Conservation (phyloP, 1,139 yeast genomes). For the Kurtzmaniella natalensis region DNA sequence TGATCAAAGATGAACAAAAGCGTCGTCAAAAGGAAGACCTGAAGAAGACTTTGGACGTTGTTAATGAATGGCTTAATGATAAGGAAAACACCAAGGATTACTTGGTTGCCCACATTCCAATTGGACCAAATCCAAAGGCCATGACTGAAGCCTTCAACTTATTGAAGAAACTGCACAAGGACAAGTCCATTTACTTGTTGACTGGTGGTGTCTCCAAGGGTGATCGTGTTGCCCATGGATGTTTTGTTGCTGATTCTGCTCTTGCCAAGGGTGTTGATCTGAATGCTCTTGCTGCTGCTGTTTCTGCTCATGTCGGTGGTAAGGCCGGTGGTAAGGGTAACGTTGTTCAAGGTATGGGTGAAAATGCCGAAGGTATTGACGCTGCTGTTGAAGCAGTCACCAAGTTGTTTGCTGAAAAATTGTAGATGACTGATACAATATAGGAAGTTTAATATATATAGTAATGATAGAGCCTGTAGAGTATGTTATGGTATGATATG, state of each 20-base stretch:
- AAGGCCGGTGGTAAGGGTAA: constrained; percentile 98
- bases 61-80: constrained; percentile 59
- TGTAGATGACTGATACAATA: constrained; percentile 19
- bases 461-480: neutral
- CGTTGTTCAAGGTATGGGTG: constrained; percentile 96
- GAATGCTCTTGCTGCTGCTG: constrained; percentile 66
- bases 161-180: constrained; percentile 73
- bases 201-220: constrained; percentile 55
- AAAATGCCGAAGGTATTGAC: constrained; percentile 62
- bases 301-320: constrained; percentile 80
- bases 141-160: constrained; percentile 87
- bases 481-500: no score
- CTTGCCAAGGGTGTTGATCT: constrained; percentile 73
- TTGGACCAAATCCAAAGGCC: constrained; percentile 87
- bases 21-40: constrained; percentile 83
- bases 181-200: constrained; percentile 75
- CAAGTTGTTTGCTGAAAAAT: constrained; percentile 54
- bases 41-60: constrained; percentile 76
- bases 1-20: constrained; percentile 83
- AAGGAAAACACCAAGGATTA: constrained; percentile 34
- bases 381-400: constrained; percentile 71
- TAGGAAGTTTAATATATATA: neutral
- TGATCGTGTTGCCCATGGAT: constrained; percentile 91
- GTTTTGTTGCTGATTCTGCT: constrained; percentile 75
- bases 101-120: constrained; percentile 64